phyloP scores from a whole-genome alignment of 257 asterid species.

The Plectranthus barbatus region DNA sequence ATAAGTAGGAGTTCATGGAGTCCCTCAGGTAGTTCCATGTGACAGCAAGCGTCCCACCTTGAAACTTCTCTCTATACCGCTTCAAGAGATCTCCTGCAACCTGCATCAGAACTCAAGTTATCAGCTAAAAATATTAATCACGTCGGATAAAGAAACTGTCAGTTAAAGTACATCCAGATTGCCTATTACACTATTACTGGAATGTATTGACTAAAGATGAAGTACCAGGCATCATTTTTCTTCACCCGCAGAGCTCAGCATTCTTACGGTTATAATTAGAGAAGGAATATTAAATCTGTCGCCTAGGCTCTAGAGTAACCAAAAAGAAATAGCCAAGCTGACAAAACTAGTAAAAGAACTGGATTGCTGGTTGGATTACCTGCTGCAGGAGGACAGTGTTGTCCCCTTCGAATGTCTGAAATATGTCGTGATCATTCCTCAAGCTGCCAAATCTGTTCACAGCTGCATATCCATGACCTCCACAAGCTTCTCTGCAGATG shows the following conservation, averaged over 20 bases:
- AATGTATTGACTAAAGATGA: neutral
- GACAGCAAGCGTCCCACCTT: slow-evolving; percentile 72
- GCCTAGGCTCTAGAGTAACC: too few species aligned
- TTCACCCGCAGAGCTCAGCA: too few species aligned
- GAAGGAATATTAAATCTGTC: too few species aligned
- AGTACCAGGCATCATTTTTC: too few species aligned
- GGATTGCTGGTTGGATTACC: slow-evolving; percentile 31
- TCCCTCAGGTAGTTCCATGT: slow-evolving; percentile 95
- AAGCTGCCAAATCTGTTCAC: slow-evolving; percentile 87
- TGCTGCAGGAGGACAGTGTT: slow-evolving; percentile 96
- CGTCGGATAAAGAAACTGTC: neutral
- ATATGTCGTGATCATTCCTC: slow-evolving; percentile 96
- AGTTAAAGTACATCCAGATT: neutral
- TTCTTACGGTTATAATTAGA: too few species aligned
- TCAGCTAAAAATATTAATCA: neutral
- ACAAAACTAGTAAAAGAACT: neutral
- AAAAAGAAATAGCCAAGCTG: neutral
- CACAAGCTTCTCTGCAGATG: slow-evolving; percentile 91
- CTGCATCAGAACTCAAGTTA: slow-evolving; percentile 33
- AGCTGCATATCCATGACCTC: slow-evolving; percentile 99
- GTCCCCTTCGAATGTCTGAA: slow-evolving; percentile 99
- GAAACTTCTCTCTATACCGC: slow-evolving; percentile 76
- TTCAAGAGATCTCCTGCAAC: slow-evolving; percentile 85
- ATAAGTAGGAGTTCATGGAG: slow-evolving; percentile 77
- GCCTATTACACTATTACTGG: neutral